Evolutionary conservation across 345 rosid genomes (phyloP), one percentile per base, ranked within the genome.

Genomic region (Turnera subulata): DNA sequence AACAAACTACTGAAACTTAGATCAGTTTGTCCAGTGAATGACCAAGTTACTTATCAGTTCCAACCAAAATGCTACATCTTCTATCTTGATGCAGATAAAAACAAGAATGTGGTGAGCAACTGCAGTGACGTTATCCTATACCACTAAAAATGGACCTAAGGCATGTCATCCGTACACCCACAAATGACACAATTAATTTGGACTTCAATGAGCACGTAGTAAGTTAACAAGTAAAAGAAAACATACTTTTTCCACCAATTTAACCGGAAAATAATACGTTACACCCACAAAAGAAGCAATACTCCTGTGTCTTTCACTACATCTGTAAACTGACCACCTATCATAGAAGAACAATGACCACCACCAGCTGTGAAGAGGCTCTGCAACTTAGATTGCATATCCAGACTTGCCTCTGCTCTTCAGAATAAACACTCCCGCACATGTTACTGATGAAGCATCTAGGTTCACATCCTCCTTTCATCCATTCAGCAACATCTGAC

Each of bases 261-360:
- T 10, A 53, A 61, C 20, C 44, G 46, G 66, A 35, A 66, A 47
- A 54, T 38, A 59, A 63, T 29, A 48, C 33, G 56, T 37, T 57
- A 67, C 35, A 64, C 66, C 73, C 72, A 66, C 63, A 67, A 51
- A 60, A 68, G 68, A 64, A 68, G 71, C 64, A 63, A 59, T 61
- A 73, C 67, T 65, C 62, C 46, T 63, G 70, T 63, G 70, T 81
- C 73, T 78, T 86, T 82, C 84, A 70, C 83, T 75, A 65, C 63
- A 73, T 72, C 69, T 50, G 71, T 65, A 56, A 56, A 73, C 59
- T 35, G 58, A 72, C 62, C 65, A 76, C 13, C 74, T 33, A 65
- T 63, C 57, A 62, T 56, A 18, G 72, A 60, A 58, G 69, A 71
- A 56, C 77, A 68, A 60, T 62, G 73, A 71, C 60, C 68, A 63